Evolutionary conservation across 345 rosid genomes (phyloP).

Genomic region (Salix viminalis): DNA sequence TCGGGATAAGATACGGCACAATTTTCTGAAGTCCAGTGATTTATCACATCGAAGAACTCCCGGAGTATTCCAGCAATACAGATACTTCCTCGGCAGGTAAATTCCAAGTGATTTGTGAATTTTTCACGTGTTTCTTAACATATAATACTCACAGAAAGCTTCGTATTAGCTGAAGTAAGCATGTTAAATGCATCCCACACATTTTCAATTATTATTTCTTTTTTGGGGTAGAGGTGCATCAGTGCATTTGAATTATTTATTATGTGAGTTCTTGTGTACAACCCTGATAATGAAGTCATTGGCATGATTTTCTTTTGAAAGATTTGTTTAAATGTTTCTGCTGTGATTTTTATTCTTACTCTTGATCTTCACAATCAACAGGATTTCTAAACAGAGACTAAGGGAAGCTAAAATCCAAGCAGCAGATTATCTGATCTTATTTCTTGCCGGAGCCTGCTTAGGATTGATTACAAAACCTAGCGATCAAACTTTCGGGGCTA

Average conservation of each 20-base stretch:
- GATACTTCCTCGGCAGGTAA: constrained; percentile 86
- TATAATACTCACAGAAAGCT: background rate
- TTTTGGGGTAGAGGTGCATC: background rate
- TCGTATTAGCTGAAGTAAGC: no score
- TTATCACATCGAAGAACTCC: constrained; percentile 70
- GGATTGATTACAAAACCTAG: constrained; percentile 59
- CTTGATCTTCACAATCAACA: constrained; percentile 28
- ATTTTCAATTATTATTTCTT: background rate
- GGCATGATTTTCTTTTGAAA: background rate
- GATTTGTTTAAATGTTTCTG: background rate
- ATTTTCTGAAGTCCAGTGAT: constrained; percentile 60
- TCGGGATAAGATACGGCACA: constrained; percentile 59
- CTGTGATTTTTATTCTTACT: background rate
- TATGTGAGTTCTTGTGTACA: background rate
- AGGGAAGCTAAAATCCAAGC: constrained; percentile 79
- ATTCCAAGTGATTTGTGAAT: background rate
- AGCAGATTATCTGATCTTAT: constrained; percentile 70
- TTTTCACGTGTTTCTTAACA: background rate
- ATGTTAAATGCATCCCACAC: no score
- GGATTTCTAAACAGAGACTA: constrained; percentile 78
- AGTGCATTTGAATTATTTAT: background rate
- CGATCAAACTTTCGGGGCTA: constrained; percentile 70
- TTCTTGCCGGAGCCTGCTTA: constrained; percentile 94
- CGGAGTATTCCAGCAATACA: constrained; percentile 56
- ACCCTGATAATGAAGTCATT: background rate